Evolutionary conservation across 805 yeast genomes (phyloP).

Genomic region (Yueomyces sp.): DNA sequence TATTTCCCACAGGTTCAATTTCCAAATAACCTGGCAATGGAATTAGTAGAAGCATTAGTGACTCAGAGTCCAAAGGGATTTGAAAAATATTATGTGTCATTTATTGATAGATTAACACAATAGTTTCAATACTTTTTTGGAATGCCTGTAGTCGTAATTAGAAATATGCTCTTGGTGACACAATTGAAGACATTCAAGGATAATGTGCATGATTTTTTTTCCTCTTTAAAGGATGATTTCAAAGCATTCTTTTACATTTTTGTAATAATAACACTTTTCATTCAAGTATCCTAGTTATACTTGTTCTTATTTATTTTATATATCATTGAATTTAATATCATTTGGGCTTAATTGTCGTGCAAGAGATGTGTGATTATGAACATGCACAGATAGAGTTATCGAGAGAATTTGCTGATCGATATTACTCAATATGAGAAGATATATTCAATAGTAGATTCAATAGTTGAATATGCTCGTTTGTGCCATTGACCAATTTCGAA

Average conservation of each 20-base stretch:
- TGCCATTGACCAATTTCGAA: constrained; percentile 62
- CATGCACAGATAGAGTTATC: too few species aligned
- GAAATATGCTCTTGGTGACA: too few species aligned
- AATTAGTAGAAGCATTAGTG: constrained; percentile 47
- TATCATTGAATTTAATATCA: not conserved
- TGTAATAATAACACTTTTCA: too few species aligned
- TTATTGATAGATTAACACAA: constrained; percentile 19
- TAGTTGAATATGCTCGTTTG: constrained; percentile 78
- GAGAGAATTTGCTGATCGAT: too few species aligned
- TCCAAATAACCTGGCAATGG: constrained; percentile 44
- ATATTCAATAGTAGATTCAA: constrained; percentile 48
- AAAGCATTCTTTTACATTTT: too few species aligned
- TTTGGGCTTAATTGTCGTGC: not conserved
- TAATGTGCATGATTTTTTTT: too few species aligned
- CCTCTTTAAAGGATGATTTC: too few species aligned
- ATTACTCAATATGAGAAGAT: constrained; percentile 19
- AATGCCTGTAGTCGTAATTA: too few species aligned
- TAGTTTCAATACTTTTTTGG: not conserved
- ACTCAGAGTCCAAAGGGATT: constrained; percentile 47
- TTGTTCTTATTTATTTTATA: too few species aligned
- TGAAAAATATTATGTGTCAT: constrained; percentile 50
- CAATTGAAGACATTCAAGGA: too few species aligned
- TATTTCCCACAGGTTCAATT: constrained; percentile 42
- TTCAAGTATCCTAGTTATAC: too few species aligned
- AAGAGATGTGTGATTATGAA: too few species aligned